These are phyloP conservation scores for Aspergillus baeticus DNA, from an alignment of 495 filamentous ascomycete genomes.

Conservation along the genomic window DNA sequence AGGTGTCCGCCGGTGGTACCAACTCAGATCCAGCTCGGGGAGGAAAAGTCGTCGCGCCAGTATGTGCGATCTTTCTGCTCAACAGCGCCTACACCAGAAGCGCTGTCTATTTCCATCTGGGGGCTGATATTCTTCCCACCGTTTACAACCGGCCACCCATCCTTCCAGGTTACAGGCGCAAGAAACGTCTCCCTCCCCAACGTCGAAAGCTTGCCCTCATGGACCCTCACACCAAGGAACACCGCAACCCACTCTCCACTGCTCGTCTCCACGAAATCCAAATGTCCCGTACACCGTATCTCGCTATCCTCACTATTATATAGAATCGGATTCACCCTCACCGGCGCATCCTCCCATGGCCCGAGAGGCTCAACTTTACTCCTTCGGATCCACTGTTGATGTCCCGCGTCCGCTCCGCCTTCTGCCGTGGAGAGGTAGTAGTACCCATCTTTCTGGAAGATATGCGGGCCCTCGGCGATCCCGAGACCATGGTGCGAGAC, in stretches of 20 bases:
- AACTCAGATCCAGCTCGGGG: not conserved
- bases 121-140: not conserved
- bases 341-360: not conserved
- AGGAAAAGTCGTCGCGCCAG: not conserved
- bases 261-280: not conserved
- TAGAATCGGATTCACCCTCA: not conserved
- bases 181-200: not conserved
- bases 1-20: not conserved
- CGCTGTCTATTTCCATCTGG: not conserved
- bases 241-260: not conserved
- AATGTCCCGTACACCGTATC: not conserved
- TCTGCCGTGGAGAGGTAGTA: not conserved
- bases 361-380: not conserved
- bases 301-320: not conserved
- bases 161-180: not conserved
- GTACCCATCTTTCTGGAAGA: not conserved
- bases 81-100: not conserved
- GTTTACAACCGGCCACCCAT: not conserved
- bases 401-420: not conserved
- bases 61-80: not conserved
- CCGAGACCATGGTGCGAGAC: not conserved
- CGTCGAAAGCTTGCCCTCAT: not conserved
- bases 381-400: not conserved
- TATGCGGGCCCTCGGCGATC: not conserved
- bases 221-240: not conserved